Evolutionary conservation across 148 eudicot species (phyloP), one percentile per base, ranked within the genome.

Genomic region (Fallopia convolvulus): DNA sequence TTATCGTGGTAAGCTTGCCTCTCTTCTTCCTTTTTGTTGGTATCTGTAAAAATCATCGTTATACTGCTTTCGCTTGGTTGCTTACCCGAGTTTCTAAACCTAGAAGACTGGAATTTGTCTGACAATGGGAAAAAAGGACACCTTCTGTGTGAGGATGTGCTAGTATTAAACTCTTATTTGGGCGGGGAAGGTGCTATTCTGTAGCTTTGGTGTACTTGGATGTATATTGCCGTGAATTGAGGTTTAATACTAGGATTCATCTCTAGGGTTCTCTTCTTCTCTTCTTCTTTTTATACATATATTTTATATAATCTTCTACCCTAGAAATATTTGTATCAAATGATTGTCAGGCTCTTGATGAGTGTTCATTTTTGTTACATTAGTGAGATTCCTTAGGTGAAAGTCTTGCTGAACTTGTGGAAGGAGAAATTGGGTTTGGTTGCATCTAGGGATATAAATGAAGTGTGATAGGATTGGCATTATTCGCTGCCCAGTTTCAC

Each of bases 1-100:
- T 78, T 94, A 94, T 79, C 87, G 98, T 85, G 97, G 98, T 92
- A 63, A 77, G 23, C 65, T 68, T 12, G 30, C 30, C 18, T 72
- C 7, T 18, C 75, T 32, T 65, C 8, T 13, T 65, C 18, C 18
- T 65, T 5, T 39, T 14, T 33, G 44, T 33, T 42, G 36, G 44
- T 68, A 36, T 7, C 39, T 68, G 44, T 36, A 36, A 6, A 68
- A 11, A 39, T 33, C 33, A 4, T 65, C 20, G 15, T 6, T 68
- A 2, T 8, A 13, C 20, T 68, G 42, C 72, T 68, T 65, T 68
- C 72, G 3, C 21, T 68, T 68, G 20, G 44, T 68, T 15, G 72
- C 46, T 39, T 68, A 8, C 40, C 17, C 3, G 20, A 55, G 23
- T 55, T n/a, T 55, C 21, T 18, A n/a, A 5, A 55, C 23, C 23